phyloP scores from a whole-genome alignment of 2,329 filamentous ascomycete species.

The Botrytis tulipae region DNA sequence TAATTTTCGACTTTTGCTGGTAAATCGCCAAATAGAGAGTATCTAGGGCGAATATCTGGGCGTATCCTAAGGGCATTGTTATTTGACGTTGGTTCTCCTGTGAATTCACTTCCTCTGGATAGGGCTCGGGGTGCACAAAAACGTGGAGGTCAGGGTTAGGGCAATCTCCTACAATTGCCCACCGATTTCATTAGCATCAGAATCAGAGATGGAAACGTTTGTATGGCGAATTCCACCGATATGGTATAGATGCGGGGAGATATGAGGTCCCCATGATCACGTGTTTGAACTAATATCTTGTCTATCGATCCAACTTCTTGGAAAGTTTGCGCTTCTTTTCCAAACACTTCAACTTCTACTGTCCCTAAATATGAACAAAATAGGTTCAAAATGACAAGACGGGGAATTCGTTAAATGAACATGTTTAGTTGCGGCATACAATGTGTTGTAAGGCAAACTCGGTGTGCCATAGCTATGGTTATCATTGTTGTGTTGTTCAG shows the following conservation, averaged over 20 bases:
- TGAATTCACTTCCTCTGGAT: not conserved
- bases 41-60: not conserved
- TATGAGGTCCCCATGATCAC: not conserved
- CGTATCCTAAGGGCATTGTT: not conserved
- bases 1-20: not conserved
- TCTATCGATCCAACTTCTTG: not conserved
- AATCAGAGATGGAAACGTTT: not conserved
- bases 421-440: not conserved
- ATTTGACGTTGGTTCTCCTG: not conserved
- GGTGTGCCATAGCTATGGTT: not conserved
- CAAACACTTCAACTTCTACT: not conserved
- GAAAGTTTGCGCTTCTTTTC: not conserved
- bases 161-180: not conserved
- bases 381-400: not conserved
- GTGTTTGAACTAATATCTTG: not conserved
- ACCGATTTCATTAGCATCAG: not conserved
- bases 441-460: not conserved
- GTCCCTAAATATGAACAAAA: not conserved
- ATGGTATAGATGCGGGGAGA: not conserved
- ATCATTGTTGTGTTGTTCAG: not conserved
- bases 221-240: not conserved
- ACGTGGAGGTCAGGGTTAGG: not conserved
- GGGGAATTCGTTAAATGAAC: not conserved
- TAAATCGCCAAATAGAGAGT: not conserved
- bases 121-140: not conserved